Evolutionary conservation across 176 grass and related monocot genomes (phyloP).

Genomic region (Thalia dealbata): DNA sequence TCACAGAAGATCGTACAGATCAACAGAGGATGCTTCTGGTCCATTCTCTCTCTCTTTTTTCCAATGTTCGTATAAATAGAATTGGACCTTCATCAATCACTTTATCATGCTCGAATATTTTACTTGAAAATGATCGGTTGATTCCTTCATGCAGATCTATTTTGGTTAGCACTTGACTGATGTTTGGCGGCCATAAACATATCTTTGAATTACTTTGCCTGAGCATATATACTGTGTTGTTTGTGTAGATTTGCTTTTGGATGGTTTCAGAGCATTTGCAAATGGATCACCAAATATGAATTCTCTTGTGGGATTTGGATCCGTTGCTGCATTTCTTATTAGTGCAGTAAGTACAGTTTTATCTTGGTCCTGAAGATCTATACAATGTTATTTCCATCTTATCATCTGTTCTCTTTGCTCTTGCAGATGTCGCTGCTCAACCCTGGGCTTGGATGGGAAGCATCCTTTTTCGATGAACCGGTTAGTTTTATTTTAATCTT

Average conservation of each 20-base stretch:
- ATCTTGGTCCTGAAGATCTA: slow-evolving; percentile 11
- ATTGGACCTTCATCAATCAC: too few relatives aligned
- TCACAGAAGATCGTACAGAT: too few relatives aligned
- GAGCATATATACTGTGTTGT: not conserved
- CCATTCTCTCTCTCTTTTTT: too few relatives aligned
- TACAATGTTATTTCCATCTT: slow-evolving; percentile 8
- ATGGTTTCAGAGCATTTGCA: slow-evolving; percentile 79
- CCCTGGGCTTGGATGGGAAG: slow-evolving; percentile 80
- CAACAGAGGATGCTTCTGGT: too few relatives aligned
- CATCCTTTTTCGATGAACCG: slow-evolving; percentile 95
- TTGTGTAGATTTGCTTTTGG: slow-evolving; percentile 81
- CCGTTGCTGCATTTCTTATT: slow-evolving; percentile 77
- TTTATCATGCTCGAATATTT: not conserved
- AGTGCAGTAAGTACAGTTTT: slow-evolving; percentile 63
- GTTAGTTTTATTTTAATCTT: slow-evolving; percentile 40
- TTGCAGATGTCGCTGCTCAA: slow-evolving; percentile 79
- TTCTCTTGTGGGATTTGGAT: slow-evolving; percentile 92
- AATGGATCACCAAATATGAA: slow-evolving; percentile 98
- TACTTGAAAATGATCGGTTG: not conserved
- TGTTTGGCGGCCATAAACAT: not conserved
- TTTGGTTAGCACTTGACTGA: not conserved
- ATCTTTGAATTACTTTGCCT: not conserved
- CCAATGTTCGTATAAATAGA: too few relatives aligned
- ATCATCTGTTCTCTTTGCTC: slow-evolving; percentile 1
- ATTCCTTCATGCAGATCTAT: not conserved